phyloP scores from a whole-genome alignment of 1,284 basidiomycete species.

The Leccinum pachyderme region DNA sequence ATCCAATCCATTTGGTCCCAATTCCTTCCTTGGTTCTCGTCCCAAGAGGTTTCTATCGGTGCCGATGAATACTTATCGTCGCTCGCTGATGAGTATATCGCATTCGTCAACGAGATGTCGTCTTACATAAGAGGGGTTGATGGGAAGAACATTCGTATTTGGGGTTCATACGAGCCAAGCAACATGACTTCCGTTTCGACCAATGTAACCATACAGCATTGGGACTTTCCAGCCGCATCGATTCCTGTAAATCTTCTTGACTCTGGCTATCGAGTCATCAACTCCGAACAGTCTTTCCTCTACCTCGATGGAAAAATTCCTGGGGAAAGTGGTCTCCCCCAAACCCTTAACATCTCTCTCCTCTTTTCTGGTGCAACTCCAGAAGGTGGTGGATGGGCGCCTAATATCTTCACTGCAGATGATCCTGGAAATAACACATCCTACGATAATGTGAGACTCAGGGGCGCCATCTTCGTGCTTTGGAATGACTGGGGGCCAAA shows the following conservation, averaged over 20 bases:
- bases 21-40: constrained; percentile 39
- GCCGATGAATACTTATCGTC: constrained; percentile 38
- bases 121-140: constrained; percentile 26
- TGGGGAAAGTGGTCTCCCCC: constrained; percentile 32
- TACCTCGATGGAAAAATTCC: constrained; percentile 39
- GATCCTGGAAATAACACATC: constrained; percentile 34
- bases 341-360: constrained; percentile 29
- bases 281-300: constrained; percentile 37
- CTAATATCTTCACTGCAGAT: constrained; percentile 33
- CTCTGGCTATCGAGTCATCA: constrained; percentile 37
- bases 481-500: constrained; percentile 44
- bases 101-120: constrained; percentile 39
- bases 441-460: constrained; percentile 25
- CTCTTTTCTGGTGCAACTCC: constrained; percentile 32
- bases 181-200: constrained; percentile 28
- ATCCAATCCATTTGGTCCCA: constrained; percentile 39
- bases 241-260: constrained; percentile 35
- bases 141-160: constrained; percentile 35
- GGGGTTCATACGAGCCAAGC: constrained; percentile 38
- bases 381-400: constrained; percentile 36
- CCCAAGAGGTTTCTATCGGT: constrained; percentile 39
- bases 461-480: constrained; percentile 37
- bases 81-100: constrained; percentile 37
- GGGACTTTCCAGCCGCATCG: constrained; percentile 36
- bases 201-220: constrained; percentile 40